Percentiles rank a stretch among this genome's conserved stretches.
phyloP scores from a whole-genome alignment of 305 asterid species.

The Fraxinus albicans region DNA sequence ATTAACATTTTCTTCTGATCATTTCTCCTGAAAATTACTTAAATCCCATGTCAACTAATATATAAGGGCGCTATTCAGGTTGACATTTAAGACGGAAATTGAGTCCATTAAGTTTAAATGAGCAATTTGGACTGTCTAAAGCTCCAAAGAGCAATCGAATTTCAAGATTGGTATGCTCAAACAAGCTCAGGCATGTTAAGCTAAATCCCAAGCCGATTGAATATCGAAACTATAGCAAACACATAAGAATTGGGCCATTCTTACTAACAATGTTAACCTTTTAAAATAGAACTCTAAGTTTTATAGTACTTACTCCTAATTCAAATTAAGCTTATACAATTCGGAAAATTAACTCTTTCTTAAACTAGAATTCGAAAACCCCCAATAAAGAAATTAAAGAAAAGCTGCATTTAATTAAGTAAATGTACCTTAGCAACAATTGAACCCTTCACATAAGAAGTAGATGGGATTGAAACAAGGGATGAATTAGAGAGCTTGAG shows the following conservation, averaged over 20 bases:
- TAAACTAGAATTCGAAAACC: not conserved
- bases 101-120: not conserved
- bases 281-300: not conserved
- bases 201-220: not conserved
- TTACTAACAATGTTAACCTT: too few species aligned
- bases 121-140: not conserved
- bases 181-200: not conserved
- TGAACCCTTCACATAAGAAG: constrained; percentile 37
- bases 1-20: not conserved
- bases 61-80: not conserved
- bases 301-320: not conserved
- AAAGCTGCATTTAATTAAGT: not conserved
- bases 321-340: not conserved
- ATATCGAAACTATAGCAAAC: not conserved
- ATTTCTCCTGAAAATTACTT: not conserved
- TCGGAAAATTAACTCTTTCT: not conserved
- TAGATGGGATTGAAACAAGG: constrained; percentile 39
- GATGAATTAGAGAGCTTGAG: constrained; percentile 43
- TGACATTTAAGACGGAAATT: not conserved
- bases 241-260: not conserved
- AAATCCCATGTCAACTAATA: not conserved
- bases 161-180: not conserved
- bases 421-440: constrained; percentile 78
- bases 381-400: not conserved
- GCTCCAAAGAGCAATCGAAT: not conserved